Evolutionary conservation across 2,329 filamentous ascomycete genomes (phyloP).

Genomic region (Penicillium polonicum): DNA sequence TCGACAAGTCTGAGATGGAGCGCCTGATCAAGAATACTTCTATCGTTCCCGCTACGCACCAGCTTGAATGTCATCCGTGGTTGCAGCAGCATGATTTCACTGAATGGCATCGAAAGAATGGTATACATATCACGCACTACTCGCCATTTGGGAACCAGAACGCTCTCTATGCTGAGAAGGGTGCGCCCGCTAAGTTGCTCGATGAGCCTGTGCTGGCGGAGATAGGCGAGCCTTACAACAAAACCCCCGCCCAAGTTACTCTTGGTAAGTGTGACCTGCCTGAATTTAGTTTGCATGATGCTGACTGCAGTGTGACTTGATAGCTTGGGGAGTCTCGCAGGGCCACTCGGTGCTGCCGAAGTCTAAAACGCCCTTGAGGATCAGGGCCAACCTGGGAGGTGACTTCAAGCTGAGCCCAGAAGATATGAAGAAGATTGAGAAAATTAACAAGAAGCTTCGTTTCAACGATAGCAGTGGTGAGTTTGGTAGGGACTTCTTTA

Average conservation of each 20-base stretch:
- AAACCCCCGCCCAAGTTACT: constrained; percentile 52
- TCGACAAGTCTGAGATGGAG: constrained; percentile 50
- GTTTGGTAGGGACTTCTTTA: constrained; percentile 60
- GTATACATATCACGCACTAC: constrained; percentile 57
- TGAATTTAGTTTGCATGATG: neutral
- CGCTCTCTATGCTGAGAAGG: constrained; percentile 46
- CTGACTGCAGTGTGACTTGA: neutral
- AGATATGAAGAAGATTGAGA: constrained; percentile 57
- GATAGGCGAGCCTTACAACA: constrained; percentile 54
- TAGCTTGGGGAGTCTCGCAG: constrained; percentile 55
- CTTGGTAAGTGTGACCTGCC: constrained; percentile 37
- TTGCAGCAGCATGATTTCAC: constrained; percentile 51
- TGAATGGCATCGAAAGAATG: constrained; percentile 50
- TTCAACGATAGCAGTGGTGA: constrained; percentile 60
- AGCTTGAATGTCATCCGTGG: constrained; percentile 56
- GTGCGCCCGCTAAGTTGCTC: constrained; percentile 50
- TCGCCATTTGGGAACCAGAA: constrained; percentile 58
- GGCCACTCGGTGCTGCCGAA: constrained; percentile 56
- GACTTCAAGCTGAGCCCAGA: constrained; percentile 60
- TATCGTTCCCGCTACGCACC: constrained; percentile 50
- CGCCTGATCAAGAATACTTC: constrained; percentile 46
- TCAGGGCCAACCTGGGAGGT: constrained; percentile 45
- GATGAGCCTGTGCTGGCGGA: constrained; percentile 52
- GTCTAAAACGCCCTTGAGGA: constrained; percentile 47
- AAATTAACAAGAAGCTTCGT: constrained; percentile 59